Base-by-base conservation (phyloP, 2,329 filamentous ascomycete species). In the Xylaria sp. region DNA sequence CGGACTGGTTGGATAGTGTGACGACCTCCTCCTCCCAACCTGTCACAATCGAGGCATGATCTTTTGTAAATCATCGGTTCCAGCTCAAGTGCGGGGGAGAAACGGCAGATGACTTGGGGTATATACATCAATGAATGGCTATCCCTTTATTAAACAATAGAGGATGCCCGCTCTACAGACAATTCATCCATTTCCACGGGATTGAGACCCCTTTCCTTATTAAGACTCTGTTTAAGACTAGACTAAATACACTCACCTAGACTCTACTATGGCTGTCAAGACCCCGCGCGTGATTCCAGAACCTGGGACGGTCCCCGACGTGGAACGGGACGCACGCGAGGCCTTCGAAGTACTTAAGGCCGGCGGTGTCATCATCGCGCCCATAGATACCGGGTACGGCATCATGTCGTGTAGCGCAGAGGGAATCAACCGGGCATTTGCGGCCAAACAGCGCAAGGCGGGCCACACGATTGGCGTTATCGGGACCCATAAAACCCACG, bases 341-440 rank as follows among this genome's bases (percentile, higher is more conserved):
- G 65, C 65, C 35, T 68, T 68, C 12, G 47, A 60, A 25, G 54
- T 54, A n/a, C 60, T 68, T 25, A 68, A 64, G 40, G 65, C 65
- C 3, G 65, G 60, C 16, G 65, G 65, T n/a, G 47, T 64, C 35
- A 47, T 68, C 27, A 68, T 68, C 37, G 48, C 57, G 4, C 65
- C 65, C 9, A 68, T 58, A 21, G 65, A 68, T 12, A 35, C 55
- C 21, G 65, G 65, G 12, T 68, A 68, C 21, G 61, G 29, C 35
- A 48, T 68, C 37, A 42, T 69, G 44, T 29, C 62, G 18, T 35
- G 48, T 37, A 65, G 62, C 44, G 48, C 54, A 13, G 66, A 65
- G 25, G 66, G 66, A 2, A 69, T 69, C 48, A 62, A 69, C 35
- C 57, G 66, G n/a, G 48, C 62, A 8, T 69, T 69, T 23, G 13